Evolutionary conservation across 352 stramenopile species (phyloP).

Genomic region (Pythium monospermum): DNA sequence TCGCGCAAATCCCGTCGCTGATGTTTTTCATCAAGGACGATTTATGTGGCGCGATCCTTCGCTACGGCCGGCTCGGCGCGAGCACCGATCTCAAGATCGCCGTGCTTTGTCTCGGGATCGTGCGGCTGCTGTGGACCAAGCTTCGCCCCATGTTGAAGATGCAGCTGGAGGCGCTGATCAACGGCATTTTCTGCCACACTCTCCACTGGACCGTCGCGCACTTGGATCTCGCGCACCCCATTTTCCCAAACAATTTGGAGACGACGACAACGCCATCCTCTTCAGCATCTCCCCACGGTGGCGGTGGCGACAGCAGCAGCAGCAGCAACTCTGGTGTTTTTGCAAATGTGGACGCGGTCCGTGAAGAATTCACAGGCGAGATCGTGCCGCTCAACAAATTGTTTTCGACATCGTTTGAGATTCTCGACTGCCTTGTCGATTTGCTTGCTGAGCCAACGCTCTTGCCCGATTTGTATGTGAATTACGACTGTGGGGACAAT

Average conservation of each 20-base stretch:
- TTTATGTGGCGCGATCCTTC: constrained; percentile 65
- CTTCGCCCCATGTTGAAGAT: constrained; percentile 70
- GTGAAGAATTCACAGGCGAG: constrained; percentile 62
- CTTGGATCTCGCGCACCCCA: constrained; percentile 54
- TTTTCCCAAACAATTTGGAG: constrained; percentile 43
- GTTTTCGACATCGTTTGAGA: constrained; percentile 65
- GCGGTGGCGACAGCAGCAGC: too few species aligned
- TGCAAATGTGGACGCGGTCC: constrained; percentile 36
- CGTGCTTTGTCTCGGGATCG: constrained; percentile 52
- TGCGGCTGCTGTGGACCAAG: constrained; percentile 73
- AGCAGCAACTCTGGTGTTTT: neutral
- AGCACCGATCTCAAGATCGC: constrained; percentile 50
- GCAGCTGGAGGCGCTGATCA: constrained; percentile 73
- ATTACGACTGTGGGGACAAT: constrained; percentile 98
- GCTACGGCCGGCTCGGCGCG: constrained; percentile 61
- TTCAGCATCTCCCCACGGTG: neutral
- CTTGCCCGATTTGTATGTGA: constrained; percentile 97
- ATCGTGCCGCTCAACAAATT: constrained; percentile 44
- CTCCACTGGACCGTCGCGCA: constrained; percentile 65
- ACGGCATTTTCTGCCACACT: constrained; percentile 62
- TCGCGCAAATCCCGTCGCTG: constrained; percentile 53
- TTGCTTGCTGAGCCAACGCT: constrained; percentile 94
- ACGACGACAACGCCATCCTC: neutral
- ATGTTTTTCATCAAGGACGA: constrained; percentile 86
- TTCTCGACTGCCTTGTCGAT: constrained; percentile 93